Conservation (phyloP, 495 filamentous ascomycete genomes). For the Aspergillus panamensis region DNA sequence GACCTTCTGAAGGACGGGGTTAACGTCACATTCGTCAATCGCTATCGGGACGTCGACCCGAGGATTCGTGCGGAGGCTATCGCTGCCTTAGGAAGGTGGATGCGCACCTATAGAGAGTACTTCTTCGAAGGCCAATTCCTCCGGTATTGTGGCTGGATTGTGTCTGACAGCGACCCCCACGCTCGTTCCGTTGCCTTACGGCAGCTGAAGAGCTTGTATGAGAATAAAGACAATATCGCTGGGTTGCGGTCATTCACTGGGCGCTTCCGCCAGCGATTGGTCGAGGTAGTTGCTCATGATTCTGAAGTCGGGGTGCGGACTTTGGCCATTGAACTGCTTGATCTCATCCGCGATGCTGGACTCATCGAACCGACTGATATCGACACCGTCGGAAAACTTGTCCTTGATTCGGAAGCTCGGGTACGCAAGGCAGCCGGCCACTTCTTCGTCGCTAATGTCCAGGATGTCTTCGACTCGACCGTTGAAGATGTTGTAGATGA, state of each 20-base stretch:
- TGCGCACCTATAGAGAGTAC: slow-evolving; percentile 71
- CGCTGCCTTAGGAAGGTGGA: slow-evolving; percentile 81
- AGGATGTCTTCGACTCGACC: slow-evolving; percentile 73
- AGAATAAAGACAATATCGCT: slow-evolving; percentile 68
- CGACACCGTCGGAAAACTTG: slow-evolving; percentile 74
- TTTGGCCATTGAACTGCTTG: slow-evolving; percentile 72
- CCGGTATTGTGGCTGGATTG: slow-evolving; percentile 90
- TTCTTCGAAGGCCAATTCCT: slow-evolving; percentile 87
- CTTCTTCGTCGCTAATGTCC: slow-evolving; percentile 84
- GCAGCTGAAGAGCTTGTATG: slow-evolving; percentile 72
- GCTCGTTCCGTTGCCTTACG: slow-evolving; percentile 76
- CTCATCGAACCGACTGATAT: slow-evolving; percentile 88
- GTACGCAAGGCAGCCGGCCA: slow-evolving; percentile 82
- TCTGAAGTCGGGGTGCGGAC: slow-evolving; percentile 73
- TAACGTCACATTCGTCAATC: slow-evolving; percentile 86
- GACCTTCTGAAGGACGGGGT: slow-evolving; percentile 74
- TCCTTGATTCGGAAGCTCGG: slow-evolving; percentile 80
- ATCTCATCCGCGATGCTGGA: slow-evolving; percentile 75
- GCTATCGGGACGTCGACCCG: slow-evolving; percentile 90
- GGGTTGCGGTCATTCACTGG: slow-evolving; percentile 85
- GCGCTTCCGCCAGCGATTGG: slow-evolving; percentile 77
- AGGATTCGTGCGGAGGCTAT: slow-evolving; percentile 83
- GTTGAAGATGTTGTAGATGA: slow-evolving; percentile 85
- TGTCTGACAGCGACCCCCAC: slow-evolving; percentile 69
- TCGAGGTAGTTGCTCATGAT: slow-evolving; percentile 88